These are phyloP conservation scores for Yamadazyma diddensiae DNA, from an alignment of 1,139 yeast genomes.

Conservation along the genomic window DNA sequence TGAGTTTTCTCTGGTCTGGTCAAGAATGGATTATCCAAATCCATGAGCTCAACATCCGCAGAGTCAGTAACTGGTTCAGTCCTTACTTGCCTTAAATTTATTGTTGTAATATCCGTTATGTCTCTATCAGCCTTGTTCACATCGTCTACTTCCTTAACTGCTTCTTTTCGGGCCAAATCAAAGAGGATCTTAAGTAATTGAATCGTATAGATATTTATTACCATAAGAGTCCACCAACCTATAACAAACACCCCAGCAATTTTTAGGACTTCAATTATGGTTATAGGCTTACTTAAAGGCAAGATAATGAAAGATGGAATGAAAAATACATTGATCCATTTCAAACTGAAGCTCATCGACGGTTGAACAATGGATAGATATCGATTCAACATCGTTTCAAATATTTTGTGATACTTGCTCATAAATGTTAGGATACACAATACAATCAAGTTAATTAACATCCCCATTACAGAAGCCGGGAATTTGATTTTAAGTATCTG, in stretches of 20 bases:
- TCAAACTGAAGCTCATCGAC: conserved; percentile 64
- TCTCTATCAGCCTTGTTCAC: conserved; percentile 5
- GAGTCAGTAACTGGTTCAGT: background rate
- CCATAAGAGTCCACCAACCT: conserved; percentile 57
- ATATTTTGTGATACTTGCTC: conserved; percentile 11
- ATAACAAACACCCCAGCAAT: conserved; percentile 71
- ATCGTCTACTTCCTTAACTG: conserved; percentile 4
- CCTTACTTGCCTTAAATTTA: conserved; percentile 13
- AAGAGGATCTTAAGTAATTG: conserved; percentile 22
- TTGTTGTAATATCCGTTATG: conserved; percentile 33
- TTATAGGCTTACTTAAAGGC: conserved; percentile 62
- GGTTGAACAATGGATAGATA: conserved; percentile 53
- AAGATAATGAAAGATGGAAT: conserved; percentile 73
- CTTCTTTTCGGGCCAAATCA: conserved; percentile 16
- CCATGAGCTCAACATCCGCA: conserved; percentile 4
- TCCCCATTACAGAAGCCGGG: conserved; percentile 75
- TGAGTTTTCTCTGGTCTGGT: conserved; percentile 5
- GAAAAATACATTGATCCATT: conserved; percentile 79
- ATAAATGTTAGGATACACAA: conserved; percentile 35
- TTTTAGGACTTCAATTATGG: conserved; percentile 65
- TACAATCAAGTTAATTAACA: conserved; percentile 58
- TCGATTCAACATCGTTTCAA: conserved; percentile 27
- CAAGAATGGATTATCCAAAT: conserved; percentile 4
- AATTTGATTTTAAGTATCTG: conserved; percentile 52
- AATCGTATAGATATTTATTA: conserved; percentile 41